phyloP scores from a whole-genome alignment of 768 basidiomycete species.

The Peribolospora kevripleyi region DNA sequence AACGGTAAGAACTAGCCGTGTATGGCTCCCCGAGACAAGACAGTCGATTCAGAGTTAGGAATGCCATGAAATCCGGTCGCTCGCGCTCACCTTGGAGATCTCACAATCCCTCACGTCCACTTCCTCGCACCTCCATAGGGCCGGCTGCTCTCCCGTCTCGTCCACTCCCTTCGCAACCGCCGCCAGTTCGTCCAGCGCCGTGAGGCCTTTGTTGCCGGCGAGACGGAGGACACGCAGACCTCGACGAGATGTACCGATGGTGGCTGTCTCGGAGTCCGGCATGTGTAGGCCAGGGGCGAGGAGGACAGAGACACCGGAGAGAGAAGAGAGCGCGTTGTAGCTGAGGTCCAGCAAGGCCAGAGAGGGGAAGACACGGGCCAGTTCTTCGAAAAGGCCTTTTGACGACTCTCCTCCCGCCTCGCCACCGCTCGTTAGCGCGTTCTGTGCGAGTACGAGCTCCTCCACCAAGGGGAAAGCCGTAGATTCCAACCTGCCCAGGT shows the following conservation, averaged over 20 bases:
- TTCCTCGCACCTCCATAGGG: slow-evolving; percentile 2
- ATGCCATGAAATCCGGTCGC: no score
- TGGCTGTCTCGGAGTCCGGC: no score
- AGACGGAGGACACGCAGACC: not conserved
- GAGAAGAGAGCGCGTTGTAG: slow-evolving; percentile 4
- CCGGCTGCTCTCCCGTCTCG: not conserved
- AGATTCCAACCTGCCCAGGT: no score
- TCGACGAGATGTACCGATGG: no score
- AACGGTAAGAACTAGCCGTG: not conserved
- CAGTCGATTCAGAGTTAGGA: no score
- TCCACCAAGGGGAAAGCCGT: no score
- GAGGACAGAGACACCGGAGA: not conserved
- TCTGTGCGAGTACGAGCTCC: not conserved
- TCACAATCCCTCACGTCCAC: slow-evolving; percentile 5
- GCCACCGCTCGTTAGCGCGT: not conserved
- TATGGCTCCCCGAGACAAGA: not conserved
- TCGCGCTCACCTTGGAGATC: not conserved
- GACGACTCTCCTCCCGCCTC: not conserved
- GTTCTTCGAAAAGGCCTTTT: not conserved
- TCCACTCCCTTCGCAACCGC: not conserved
- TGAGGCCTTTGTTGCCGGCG: slow-evolving; percentile 1
- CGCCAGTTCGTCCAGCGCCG: not conserved
- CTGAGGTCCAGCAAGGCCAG: not conserved
- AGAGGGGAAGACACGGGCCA: not conserved
- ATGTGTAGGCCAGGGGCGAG: not conserved